Evolutionary conservation across 2,329 filamentous ascomycete genomes (phyloP).

Genomic region (Colletotrichum limetticola): DNA sequence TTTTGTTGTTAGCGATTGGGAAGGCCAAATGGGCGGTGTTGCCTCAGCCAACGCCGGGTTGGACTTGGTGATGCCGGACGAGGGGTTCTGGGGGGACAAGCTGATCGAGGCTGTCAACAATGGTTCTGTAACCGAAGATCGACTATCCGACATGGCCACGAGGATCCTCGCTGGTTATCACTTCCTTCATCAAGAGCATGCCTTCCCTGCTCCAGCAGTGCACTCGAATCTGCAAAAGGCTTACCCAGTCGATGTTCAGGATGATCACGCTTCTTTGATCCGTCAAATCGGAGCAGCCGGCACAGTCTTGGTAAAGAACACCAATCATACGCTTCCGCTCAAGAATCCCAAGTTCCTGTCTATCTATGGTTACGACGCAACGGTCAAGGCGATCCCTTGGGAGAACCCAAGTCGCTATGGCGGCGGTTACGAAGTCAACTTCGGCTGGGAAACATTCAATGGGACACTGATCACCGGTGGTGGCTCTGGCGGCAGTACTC

Average conservation of each 20-base stretch:
- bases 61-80: conserved; percentile 76
- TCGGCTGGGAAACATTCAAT: conserved; percentile 52
- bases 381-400: conserved; percentile 42
- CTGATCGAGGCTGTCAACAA: conserved; percentile 69
- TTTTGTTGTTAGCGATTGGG: conserved; percentile 76
- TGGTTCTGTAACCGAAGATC: conserved; percentile 64
- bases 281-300: conserved; percentile 58
- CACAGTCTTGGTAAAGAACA: conserved; percentile 84
- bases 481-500: conserved; percentile 41
- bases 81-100: conserved; percentile 60
- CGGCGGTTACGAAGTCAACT: conserved; percentile 51
- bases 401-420: conserved; percentile 42
- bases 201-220: conserved; percentile 61
- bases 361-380: conserved; percentile 74
- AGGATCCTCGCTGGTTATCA: conserved; percentile 69
- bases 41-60: conserved; percentile 72
- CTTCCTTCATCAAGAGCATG: conserved; percentile 59
- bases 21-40: conserved; percentile 69
- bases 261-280: conserved; percentile 17
- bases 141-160: conserved; percentile 71
- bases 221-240: conserved; percentile 66
- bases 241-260: conserved; percentile 49
- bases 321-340: conserved; percentile 70
- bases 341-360: conserved; percentile 62
- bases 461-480: conserved; percentile 53